phyloP scores from a whole-genome alignment of 192 early-diverging fungal genomes.

The Coemansia sp. region DNA sequence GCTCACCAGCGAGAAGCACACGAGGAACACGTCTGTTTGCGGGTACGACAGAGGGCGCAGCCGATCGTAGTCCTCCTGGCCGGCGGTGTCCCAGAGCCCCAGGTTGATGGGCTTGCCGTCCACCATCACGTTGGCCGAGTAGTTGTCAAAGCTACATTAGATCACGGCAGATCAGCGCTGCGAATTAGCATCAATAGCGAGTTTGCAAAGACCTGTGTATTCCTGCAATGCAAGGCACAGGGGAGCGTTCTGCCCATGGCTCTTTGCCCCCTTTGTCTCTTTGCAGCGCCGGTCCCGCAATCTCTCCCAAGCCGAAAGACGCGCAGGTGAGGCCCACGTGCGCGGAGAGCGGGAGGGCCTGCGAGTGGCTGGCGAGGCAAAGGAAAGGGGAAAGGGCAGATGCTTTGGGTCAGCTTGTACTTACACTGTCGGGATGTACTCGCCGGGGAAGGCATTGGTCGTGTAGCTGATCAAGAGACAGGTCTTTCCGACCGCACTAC shows the following conservation, averaged over 20 bases:
- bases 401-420: too few relatives aligned
- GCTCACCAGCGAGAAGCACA: slow-evolving; percentile 96
- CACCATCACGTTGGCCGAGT: slow-evolving; percentile 98
- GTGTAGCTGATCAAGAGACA: slow-evolving; percentile 98
- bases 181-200: neutral
- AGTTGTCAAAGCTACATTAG: slow-evolving; percentile 84
- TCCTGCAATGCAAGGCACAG: too few relatives aligned
- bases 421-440: slow-evolving; percentile 99
- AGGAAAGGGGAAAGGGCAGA: too few relatives aligned
- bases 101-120: slow-evolving; percentile 98
- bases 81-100: slow-evolving; percentile 98
- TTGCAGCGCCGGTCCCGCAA: neutral
- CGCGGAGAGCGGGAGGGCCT: too few relatives aligned
- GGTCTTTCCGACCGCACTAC: slow-evolving; percentile 91
- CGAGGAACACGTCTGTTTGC: slow-evolving; percentile 97
- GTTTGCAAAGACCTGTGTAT: too few relatives aligned
- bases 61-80: slow-evolving; percentile 99
- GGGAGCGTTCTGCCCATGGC: too few relatives aligned
- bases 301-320: neutral
- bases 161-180: neutral
- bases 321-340: too few relatives aligned
- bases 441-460: slow-evolving; percentile 99
- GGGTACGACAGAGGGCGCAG: slow-evolving; percentile 96
- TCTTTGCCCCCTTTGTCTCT: neutral
- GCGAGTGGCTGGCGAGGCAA: too few relatives aligned